Evolutionary conservation across 441 rosid genomes (phyloP).

Genomic region (Sinapis alba): DNA sequence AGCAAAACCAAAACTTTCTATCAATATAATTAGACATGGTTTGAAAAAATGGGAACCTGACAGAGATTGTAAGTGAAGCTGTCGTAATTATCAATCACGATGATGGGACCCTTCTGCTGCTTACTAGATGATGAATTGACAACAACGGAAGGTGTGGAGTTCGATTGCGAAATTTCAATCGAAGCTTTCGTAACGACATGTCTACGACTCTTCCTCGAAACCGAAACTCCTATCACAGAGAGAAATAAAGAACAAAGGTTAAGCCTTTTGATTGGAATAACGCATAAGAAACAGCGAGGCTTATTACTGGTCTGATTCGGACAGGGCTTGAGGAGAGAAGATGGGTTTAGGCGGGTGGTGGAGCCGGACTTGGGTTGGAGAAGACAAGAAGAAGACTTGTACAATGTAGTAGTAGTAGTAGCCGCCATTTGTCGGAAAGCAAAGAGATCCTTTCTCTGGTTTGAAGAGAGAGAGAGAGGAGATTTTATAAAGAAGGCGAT

Average conservation of each 20-base stretch:
- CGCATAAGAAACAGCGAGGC: background rate
- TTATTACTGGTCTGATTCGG: constrained; percentile 46
- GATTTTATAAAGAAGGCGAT: background rate
- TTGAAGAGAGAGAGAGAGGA: constrained; percentile 10
- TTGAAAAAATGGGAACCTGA: constrained; percentile 52
- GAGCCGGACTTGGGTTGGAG: constrained; percentile 30
- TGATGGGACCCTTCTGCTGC: constrained; percentile 51
- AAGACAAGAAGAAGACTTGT: constrained; percentile 29
- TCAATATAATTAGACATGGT: too few species aligned
- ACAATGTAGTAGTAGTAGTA: constrained; percentile 4
- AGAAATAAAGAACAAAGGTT: background rate
- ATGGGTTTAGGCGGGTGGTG: constrained; percentile 26
- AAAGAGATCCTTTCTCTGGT: constrained; percentile 13
- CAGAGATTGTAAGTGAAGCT: constrained; percentile 97
- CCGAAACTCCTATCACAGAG: constrained; percentile 43
- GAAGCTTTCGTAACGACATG: constrained; percentile 47
- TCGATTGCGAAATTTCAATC: constrained; percentile 41
- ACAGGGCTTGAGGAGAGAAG: constrained; percentile 6
- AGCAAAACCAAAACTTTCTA: too few species aligned
- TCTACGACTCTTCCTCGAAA: constrained; percentile 14
- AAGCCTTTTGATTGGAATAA: background rate
- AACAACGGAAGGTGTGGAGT: constrained; percentile 38
- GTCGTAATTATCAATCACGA: constrained; percentile 93
- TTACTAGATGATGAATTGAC: constrained; percentile 21
- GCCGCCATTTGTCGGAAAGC: constrained; percentile 39